phyloP scores from a whole-genome alignment of 768 basidiomycete genomes.

The Lanmaoa pseudosensibilis region DNA sequence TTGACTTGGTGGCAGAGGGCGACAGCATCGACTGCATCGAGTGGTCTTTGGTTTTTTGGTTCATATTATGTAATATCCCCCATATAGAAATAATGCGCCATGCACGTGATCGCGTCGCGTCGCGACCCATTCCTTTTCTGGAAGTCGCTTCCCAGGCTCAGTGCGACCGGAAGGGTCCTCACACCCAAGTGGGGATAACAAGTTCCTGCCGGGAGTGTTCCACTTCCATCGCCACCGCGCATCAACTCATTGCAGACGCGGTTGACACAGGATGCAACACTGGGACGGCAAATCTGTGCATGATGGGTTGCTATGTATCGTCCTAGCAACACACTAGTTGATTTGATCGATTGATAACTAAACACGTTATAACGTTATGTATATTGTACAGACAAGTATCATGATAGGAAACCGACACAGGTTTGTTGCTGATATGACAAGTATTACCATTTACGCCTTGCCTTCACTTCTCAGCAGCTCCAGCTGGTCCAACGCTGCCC shows the following conservation, averaged over 20 bases:
- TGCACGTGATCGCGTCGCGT: constrained; percentile 34
- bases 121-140: neutral
- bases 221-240: too few species aligned
- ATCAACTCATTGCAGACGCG: too few species aligned
- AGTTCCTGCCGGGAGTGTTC: too few species aligned
- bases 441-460: constrained; percentile 6
- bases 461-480: constrained; percentile 24
- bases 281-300: too few species aligned
- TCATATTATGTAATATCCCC: constrained; percentile 26
- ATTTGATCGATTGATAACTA: neutral
- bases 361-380: neutral
- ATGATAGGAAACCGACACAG: neutral
- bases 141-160: neutral
- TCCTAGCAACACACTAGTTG: neutral
- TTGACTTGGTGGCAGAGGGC: constrained; percentile 15
- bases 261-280: too few species aligned
- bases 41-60: constrained; percentile 11
- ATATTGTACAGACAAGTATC: neutral
- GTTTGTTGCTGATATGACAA: neutral
- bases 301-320: neutral
- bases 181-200: too few species aligned
- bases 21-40: neutral
- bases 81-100: neutral
- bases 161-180: neutral
- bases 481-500: constrained; percentile 22